Evolutionary conservation across 345 rosid species (phyloP).

Genomic region (Syzygium aqueum): DNA sequence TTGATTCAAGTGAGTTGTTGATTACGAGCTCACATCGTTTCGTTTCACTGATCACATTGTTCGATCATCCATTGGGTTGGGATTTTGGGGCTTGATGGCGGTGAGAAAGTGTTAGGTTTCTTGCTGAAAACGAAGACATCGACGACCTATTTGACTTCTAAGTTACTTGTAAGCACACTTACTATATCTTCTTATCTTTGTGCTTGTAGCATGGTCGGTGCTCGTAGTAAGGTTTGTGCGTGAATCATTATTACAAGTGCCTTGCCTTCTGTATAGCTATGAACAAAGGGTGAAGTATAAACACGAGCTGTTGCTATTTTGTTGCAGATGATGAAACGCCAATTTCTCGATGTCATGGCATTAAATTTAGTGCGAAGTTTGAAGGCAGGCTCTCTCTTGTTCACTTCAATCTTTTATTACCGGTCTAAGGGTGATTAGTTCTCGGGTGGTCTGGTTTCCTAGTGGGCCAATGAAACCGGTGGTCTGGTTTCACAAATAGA

Average conservation of each 20-base stretch:
- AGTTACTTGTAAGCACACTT: neutral
- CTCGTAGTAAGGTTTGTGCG: neutral
- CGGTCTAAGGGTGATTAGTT: too few species aligned
- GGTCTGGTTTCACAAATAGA: too few species aligned
- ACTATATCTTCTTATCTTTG: neutral
- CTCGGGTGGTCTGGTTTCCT: too few species aligned
- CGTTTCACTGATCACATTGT: neutral
- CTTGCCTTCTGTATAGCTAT: neutral
- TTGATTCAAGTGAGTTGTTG: too few species aligned
- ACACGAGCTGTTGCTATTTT: neutral
- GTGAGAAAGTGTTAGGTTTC: neutral
- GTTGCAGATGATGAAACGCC: neutral
- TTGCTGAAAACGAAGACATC: neutral
- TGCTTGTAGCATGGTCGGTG: neutral
- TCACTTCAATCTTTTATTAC: too few species aligned
- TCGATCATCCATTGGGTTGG: neutral
- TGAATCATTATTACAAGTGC: neutral
- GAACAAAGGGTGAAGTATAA: neutral
- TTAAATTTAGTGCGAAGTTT: conserved; percentile 7
- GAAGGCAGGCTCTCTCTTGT: neutral
- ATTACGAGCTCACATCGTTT: neutral
- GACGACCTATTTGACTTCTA: neutral
- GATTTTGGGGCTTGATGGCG: neutral
- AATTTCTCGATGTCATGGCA: conserved; percentile 23
- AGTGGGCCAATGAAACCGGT: too few species aligned